Evolutionary conservation across 2,329 filamentous ascomycete genomes (phyloP), one percentile per base, ranked within the genome.

Genomic region (Plenodomus biglobosus): DNA sequence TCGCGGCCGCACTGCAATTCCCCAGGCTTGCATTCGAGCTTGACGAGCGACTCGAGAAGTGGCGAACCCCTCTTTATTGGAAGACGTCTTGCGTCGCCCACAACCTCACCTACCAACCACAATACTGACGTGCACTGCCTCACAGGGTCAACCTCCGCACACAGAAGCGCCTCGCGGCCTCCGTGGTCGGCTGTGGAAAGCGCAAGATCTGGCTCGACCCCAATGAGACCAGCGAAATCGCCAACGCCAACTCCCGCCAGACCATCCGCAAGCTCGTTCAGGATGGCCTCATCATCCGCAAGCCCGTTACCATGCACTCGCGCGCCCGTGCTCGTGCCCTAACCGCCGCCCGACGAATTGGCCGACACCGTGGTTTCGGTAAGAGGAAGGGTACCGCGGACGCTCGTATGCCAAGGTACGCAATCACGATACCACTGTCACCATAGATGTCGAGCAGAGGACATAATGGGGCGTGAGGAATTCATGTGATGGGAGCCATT

Each of bases 171-270:
- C 92, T 99, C 75, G 94, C 94, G 79, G 90, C 94, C 76, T 89
- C 92, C 80, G 94, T 99, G 79, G 90, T 96, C 79, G 91, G 91
- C 85, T 95, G 90, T 84, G 94, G 94, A 78, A 87, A 99, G 89
- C 90, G 92, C 87, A 99, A 99, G 90, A 95, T 99, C 83, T 99
- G 94, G 94, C 92, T 99, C 78, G 94, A 99, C 82, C 94, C 94
- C 80, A 97, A 95, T 79, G 94, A 99, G 85, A 86, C 92, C 82
- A 94, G 81, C 85, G 94, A 99, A 83, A 99, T 99, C 83, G 91
- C 89, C 84, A 97, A 96, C 81, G 94, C 94, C 87, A 99, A 99
- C 89, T 97, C 92, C 74, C 92, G 94, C 75, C 92, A 97, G 85
- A 96, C 92, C 71, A 88, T 99, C 86, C 92, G 95, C 84, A 99